Conservation (phyloP, 2,329 filamentous ascomycete genomes). For the Venturia aucupariae region DNA sequence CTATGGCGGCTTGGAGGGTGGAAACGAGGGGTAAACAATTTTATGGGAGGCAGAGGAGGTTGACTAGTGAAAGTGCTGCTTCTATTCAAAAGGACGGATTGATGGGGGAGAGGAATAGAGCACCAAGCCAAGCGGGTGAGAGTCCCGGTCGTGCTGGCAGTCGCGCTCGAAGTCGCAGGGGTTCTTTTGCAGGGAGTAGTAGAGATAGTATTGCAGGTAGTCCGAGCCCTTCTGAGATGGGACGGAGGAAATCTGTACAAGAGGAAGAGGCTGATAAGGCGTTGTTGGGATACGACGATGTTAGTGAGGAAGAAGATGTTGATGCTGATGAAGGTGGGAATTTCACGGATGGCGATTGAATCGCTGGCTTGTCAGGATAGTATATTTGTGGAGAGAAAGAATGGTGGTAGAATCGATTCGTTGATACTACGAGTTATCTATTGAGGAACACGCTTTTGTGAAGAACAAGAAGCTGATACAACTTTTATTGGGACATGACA, state of each 20-base stretch:
- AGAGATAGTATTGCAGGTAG: background rate
- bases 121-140: background rate
- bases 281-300: constrained; percentile 2
- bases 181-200: background rate
- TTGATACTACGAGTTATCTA: too few species aligned
- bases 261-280: constrained; percentile 6
- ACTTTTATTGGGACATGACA: background rate
- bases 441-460: too few species aligned
- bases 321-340: background rate
- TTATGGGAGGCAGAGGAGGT: constrained; percentile 1
- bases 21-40: background rate
- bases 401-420: too few species aligned
- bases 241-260: background rate
- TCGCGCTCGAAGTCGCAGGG: background rate
- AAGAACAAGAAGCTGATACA: background rate
- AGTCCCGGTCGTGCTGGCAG: background rate
- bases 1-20: constrained; percentile 9
- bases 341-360: too few species aligned
- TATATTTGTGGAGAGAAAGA: too few species aligned
- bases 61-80: background rate
- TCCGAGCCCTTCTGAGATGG: background rate
- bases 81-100: background rate
- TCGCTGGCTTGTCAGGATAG: too few species aligned
- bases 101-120: background rate
- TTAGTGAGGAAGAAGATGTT: background rate